Base-by-base conservation (phyloP, 2,329 filamentous ascomycete genomes). In the Graphium sp. region DNA sequence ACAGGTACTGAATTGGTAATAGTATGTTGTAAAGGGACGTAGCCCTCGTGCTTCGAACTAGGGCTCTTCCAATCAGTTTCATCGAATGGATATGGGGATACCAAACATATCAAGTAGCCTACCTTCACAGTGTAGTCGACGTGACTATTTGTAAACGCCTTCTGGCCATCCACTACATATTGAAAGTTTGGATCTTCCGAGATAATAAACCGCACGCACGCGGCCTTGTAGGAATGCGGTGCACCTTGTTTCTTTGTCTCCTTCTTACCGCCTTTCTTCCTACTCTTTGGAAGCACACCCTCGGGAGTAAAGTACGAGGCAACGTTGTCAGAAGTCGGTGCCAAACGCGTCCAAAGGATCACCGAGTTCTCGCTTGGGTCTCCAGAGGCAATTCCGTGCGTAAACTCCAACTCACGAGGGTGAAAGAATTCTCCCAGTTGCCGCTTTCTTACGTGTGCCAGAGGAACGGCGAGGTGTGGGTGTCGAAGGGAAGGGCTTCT, bases 101-200 rank as follows among this genome's bases (percentile, higher is more conserved):
- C 7, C n/a, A 15, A 15, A 19, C n/a, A 18, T 14, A 9, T n/a
- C n/a, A n/a, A n/a, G n/a, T 21, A 14, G 6, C 33, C 28, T 43
- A 70, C 69, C 58, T 81, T 81, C 34, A 82, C 55, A 0, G 77
- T 83, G 43, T 74, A 84, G 43, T 84, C 78, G 26, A 83, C 67
- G 43, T 83, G 77, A 1, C 67, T 76, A 20, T 64, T 77, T 0
- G 78, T 83, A 42, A 72, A 80, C 1, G 62, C 73, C 20, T 51
- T 63, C n/a, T n/a, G n/a, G n/a, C n/a, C n/a, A n/a, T n/a, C n/a
- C n/a, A n/a, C n/a, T n/a, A n/a, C n/a, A n/a, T n/a, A n/a, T n/a
- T n/a, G n/a, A n/a, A n/a, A n/a, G n/a, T n/a, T n/a, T n/a, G n/a
- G n/a, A n/a, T n/a, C n/a, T n/a, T n/a, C n/a, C n/a, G n/a, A n/a